Conservation (phyloP, 139 green algal species). For the Chlamydomonas incerta region DNA sequence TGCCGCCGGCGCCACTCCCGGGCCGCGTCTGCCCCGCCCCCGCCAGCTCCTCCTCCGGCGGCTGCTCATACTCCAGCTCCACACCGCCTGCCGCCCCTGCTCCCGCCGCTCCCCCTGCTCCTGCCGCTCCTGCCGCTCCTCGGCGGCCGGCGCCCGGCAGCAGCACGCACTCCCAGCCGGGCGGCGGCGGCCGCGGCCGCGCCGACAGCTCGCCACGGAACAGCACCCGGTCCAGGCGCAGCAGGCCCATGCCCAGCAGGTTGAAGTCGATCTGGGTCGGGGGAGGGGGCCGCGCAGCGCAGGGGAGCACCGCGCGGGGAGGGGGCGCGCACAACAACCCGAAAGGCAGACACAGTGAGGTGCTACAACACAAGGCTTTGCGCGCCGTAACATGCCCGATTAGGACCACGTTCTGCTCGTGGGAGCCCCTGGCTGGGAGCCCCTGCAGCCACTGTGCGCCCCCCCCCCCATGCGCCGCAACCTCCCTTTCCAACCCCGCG, state of each 20-base stretch:
- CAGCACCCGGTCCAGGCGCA: slow-evolving; percentile 68
- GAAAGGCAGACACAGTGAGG: too few species aligned
- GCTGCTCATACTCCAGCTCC: too few species aligned
- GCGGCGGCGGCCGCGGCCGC: not conserved
- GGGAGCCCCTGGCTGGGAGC: too few species aligned
- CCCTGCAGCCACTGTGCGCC: too few species aligned
- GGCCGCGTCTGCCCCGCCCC: not conserved
- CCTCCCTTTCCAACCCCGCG: too few species aligned
- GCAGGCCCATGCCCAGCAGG: slow-evolving; percentile 88
- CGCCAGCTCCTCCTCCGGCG: not conserved
- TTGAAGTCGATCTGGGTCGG: slow-evolving; percentile 90
- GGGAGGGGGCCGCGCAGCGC: too few species aligned
- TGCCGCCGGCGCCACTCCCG: not conserved
- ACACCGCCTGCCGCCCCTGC: not conserved
- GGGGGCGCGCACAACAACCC: too few species aligned
- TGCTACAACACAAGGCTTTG: too few species aligned
- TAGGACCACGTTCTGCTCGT: too few species aligned
- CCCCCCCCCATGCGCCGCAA: too few species aligned
- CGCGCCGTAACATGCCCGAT: too few species aligned
- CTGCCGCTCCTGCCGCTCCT: not conserved
- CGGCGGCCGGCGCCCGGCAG: not conserved
- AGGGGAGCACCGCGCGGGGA: too few species aligned
- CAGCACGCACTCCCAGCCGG: slow-evolving; percentile 17
- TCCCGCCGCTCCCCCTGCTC: not conserved
- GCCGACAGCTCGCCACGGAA: slow-evolving; percentile 63